phyloP scores from a whole-genome alignment of 139 green algal genomes.

The Picochlorum sp. region DNA sequence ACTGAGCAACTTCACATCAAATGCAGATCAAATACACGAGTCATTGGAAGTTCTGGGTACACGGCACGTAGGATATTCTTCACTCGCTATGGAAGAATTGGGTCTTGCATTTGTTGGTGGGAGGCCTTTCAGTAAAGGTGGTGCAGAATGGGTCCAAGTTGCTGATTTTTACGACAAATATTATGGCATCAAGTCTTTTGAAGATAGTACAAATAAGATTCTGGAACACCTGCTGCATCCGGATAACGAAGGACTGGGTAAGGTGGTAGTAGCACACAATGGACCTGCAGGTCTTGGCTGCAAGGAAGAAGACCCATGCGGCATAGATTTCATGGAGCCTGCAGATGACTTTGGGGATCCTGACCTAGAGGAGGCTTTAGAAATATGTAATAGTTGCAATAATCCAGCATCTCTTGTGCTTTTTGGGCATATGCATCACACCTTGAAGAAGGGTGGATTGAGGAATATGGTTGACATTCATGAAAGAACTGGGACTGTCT shows the following conservation, averaged over 20 bases:
- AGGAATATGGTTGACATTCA: constrained; percentile 48
- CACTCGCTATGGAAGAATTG: constrained; percentile 11
- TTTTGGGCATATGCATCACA: constrained; percentile 68
- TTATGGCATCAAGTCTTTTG: constrained; percentile 26
- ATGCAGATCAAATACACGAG: not conserved
- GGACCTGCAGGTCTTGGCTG: constrained; percentile 44
- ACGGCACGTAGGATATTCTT: constrained; percentile 38
- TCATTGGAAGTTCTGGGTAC: constrained; percentile 37
- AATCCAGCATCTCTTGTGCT: constrained; percentile 28
- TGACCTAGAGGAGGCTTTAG: constrained; percentile 36
- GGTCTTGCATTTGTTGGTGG: constrained; percentile 34
- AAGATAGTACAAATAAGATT: constrained; percentile 26
- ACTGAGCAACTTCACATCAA: not conserved
- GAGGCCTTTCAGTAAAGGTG: constrained; percentile 47
- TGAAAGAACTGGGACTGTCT: constrained; percentile 27
- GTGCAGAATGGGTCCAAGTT: constrained; percentile 24
- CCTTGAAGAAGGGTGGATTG: constrained; percentile 10
- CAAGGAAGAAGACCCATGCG: constrained; percentile 28
- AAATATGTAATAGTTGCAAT: constrained; percentile 10
- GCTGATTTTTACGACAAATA: constrained; percentile 32
- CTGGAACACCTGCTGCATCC: constrained; percentile 7
- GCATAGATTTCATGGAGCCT: constrained; percentile 21
- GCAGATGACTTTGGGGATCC: constrained; percentile 42
- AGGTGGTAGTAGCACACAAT: constrained; percentile 56
- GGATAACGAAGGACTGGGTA: not conserved